These are phyloP conservation scores for Magnolia changhungtana DNA, from an alignment of 164 flowering plant genomes.

Conservation along the genomic window DNA sequence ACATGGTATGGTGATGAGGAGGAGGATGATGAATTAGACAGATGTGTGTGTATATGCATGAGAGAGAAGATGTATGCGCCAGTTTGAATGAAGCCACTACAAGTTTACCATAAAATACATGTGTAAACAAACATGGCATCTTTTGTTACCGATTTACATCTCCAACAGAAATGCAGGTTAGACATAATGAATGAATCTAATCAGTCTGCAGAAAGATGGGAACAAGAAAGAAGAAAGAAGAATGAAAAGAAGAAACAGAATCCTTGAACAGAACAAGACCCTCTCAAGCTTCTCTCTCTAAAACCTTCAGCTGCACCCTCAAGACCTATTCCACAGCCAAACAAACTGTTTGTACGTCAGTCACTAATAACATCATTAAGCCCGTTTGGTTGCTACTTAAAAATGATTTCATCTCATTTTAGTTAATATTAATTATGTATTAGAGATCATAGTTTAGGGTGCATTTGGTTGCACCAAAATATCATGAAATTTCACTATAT, in stretches of 20 bases:
- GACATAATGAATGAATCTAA: constrained; percentile 28
- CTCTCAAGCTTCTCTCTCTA: constrained; percentile 20
- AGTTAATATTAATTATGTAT: background rate
- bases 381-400: background rate
- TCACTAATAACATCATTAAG: constrained; percentile 2
- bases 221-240: background rate
- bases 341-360: constrained; percentile 57
- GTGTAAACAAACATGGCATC: constrained; percentile 22
- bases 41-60: too few species aligned
- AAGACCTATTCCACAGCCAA: constrained; percentile 70
- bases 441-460: too few species aligned
- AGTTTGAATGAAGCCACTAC: constrained; percentile 7
- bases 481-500: too few species aligned
- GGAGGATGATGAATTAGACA: too few species aligned
- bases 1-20: background rate
- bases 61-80: background rate
- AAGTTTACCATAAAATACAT: constrained; percentile 21
- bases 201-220: constrained; percentile 6
- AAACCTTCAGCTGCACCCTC: constrained; percentile 28
- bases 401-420: background rate
- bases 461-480: too few species aligned
- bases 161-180: constrained; percentile 9
- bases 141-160: constrained; percentile 14
- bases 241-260: constrained; percentile 4
- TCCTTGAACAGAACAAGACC: background rate